Percentiles rank a stretch among this genome's conserved stretches.
phyloP scores from a whole-genome alignment of 2,329 filamentous ascomycete genomes.

The Colletotrichum chrysophilum region DNA sequence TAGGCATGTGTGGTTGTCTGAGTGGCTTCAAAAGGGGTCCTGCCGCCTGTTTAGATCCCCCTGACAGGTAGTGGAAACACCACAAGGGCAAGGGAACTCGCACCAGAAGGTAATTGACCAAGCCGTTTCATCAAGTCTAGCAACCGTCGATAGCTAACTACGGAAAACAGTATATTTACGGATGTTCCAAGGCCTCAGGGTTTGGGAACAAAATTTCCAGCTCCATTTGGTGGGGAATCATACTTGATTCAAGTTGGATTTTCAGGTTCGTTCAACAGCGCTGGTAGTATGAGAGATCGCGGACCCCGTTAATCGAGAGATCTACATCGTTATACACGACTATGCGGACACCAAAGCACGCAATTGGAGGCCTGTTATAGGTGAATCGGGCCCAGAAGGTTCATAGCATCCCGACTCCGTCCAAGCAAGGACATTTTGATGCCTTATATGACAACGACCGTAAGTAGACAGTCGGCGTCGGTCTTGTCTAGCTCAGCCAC shows the following conservation, averaged over 20 bases:
- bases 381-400: neutral
- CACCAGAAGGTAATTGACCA: no score
- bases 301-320: rapidly evolving
- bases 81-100: no score
- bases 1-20: no score
- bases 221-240: rapidly evolving
- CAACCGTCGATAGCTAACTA: no score
- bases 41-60: no score
- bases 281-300: neutral
- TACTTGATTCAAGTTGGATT: neutral
- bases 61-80: no score
- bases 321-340: rapidly evolving
- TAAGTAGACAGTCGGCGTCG: neutral
- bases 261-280: neutral
- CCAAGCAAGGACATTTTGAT: neutral
- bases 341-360: rapidly evolving
- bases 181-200: no score
- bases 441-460: neutral
- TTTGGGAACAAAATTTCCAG: rapidly evolving
- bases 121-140: no score
- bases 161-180: no score
- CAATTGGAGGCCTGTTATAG: neutral
- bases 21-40: no score
- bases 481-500: no score
- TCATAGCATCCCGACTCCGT: neutral